Base-by-base conservation (phyloP, 371 early-diverging fungal genomes). In the Mucor plumbeus region DNA sequence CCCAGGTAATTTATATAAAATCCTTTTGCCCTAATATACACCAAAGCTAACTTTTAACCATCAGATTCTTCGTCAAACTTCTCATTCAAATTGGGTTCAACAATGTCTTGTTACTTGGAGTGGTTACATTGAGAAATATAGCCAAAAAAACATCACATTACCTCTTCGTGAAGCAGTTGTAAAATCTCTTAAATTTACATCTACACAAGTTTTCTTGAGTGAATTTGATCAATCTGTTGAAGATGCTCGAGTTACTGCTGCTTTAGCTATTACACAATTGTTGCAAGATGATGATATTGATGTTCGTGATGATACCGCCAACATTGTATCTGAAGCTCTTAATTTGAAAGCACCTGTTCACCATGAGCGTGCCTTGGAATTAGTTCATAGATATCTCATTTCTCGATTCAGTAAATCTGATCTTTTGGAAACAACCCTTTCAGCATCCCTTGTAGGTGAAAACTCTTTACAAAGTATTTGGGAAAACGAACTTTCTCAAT, bases 221-320 rank as follows among this genome's bases (percentile, higher is more conserved):
- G 61, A 67, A 39, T 53, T 3, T 38, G 38, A 26, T 5, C 38
- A 59, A 15, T 60, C 61, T n/a, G 59, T 50, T 7, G 55, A 57
- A 39, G 57, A 68, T 56, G 47, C 69, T 7, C 34, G 54, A 4
- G 40, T 76, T 10, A 54, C 72, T 47, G 77, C 65, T 1, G 65
- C 62, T 65, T 58, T 70, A 43, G 68, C 59, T 4, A 75, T 69
- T 15, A 74, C 62, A 13, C 69, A 69, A 15, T n/a, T 73, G 2
- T 60, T 73, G 11, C 73, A 91, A 73, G 93, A 93, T 75, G 93
- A 93, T 59, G 93, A 93, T 66, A 81, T 82, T 8, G 92, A 91
- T 57, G 83, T 92, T 5, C 87, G 93, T 11, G 78, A 88, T 8
- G 82, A 76, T 39, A 81, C 81, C 11, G 87, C 90, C 15, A 63